Base-by-base conservation (phyloP, 192 early-diverging fungal species). In the Paraglomus brasilianum region DNA sequence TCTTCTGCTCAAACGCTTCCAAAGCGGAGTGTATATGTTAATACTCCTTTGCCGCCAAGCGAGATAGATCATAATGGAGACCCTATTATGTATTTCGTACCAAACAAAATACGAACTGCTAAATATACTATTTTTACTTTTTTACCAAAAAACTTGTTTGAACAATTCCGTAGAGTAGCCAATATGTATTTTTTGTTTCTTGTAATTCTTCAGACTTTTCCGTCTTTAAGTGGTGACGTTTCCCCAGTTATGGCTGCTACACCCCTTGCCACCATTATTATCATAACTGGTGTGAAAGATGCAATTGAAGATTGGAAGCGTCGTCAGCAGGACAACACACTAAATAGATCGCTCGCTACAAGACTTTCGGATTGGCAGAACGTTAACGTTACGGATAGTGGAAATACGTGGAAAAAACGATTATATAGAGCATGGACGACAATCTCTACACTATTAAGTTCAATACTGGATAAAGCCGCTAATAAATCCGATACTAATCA, bases 121-220 rank as follows among this genome's bases (percentile, higher is more conserved):
- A 99, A 98, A 77, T 99, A 99, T 82, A 93, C 93, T 6, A 73
- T 91, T 5, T 53, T 93, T 10, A 89, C 91, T 0, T 99, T 98
- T 78, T 75, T 99, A 14, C 96, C 96, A 17, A 96, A 95, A 75
- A 97, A 97, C 69, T 74, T 99, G 64, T 91, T 93, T 75, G 95
- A 98, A 85, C 96, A 99, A 82, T 99, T 99, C 77, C 89, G 93
- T 8, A 86, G 88, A 44, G 84, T 96, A 7, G 97, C 97, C 51
- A 99, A 99, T 76, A 84, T 97, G 38, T 99, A 96, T 76, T 99
- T 99, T 75, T 75, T 96, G 53, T 89, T 91, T 61, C 72, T 97
- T 36, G 91, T 95, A 5, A 83, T 95, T 39, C 82, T 97, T 51
- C 95, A 96, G 78, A 81, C 86, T 17, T 73, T 78, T 30, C 82